Evolutionary conservation across 345 rosid species (phyloP), one percentile per base, ranked within the genome.

Genomic region (Citrus sp.): DNA sequence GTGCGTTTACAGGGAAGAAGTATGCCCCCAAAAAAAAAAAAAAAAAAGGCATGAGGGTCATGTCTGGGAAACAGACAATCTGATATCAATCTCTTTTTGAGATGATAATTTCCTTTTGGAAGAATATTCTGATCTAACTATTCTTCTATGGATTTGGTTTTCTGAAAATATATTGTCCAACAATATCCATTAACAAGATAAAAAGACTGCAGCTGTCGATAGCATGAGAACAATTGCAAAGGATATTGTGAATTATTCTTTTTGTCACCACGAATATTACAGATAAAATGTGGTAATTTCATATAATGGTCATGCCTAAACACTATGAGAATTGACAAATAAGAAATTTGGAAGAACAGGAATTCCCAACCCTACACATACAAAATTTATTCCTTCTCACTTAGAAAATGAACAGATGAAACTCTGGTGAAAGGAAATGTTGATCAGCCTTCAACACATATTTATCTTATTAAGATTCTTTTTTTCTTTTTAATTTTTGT

Each of bases 341-440:
- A 65, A 65, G 69, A 65, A 65, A 34, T 9, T 67, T 38, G 54
- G 30, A 40, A 40, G 25, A 63, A 46, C 61, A 37, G 3, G 21
- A 61, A 60, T 19, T 61, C 19, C 55, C 77, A 16, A 40, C 21
- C 37, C 38, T 38, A 74, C 38, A 27, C 19, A 62, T 40, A 61
- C 77, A 61, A 22, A 38, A 61, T 42, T 74, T 40, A 38, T 61
- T 74, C 58, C 67, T 74, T 74, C 25, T 9, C 55, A 25, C 54
- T 21, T 25, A 3, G 58, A 73, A 12, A 73, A 35, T 59, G 67
- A 28, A 73, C 32, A 35, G 34, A 37, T 58, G 54, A 58, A 40
- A 73, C 24, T 58, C 76, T 59, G 51, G 64, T 56, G 5, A 71
- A 51, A 49, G 7, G 60, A 18, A 67, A 28, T 27, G 70, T 56